Evolutionary conservation across 2,329 filamentous ascomycete species (phyloP).

Genomic region (Nigrospora oryzae): DNA sequence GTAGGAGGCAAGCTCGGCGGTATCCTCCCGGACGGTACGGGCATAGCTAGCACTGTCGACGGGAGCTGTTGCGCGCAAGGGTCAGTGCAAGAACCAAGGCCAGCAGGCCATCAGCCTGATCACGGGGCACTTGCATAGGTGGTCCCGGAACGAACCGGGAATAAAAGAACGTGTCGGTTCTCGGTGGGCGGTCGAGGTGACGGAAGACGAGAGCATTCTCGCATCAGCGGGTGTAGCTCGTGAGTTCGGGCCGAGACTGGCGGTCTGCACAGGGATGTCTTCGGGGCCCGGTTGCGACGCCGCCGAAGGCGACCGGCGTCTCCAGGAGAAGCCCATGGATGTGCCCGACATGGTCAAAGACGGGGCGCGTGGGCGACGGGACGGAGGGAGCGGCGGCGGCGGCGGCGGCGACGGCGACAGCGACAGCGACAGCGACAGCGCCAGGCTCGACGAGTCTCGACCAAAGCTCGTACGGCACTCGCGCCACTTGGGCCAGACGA

Average conservation of each 20-base stretch:
- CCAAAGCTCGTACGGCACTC: too few relatives aligned
- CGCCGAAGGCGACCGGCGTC: conserved; percentile 29
- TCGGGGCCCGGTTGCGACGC: conserved; percentile 20
- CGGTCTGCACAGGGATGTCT: conserved; percentile 17
- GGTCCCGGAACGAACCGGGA: conserved; percentile 54
- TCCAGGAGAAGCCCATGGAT: conserved; percentile 38
- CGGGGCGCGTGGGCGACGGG: background rate
- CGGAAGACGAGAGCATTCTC: conserved; percentile 22
- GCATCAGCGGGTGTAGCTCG: conserved; percentile 10
- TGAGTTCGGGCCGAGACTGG: conserved; percentile 11
- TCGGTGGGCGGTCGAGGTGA: conserved; percentile 35
- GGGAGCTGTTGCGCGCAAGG: conserved; percentile 26
- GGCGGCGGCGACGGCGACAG: too few relatives aligned
- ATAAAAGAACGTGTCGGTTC: conserved; percentile 67
- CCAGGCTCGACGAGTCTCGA: too few relatives aligned
- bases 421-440: too few relatives aligned
- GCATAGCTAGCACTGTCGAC: conserved; percentile 67
- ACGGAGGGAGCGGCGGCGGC: too few relatives aligned
- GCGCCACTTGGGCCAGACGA: too few relatives aligned
- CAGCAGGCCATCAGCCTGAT: background rate
- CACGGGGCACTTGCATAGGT: conserved; percentile 38
- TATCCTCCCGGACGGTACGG: conserved; percentile 74
- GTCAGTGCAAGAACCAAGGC: conserved; percentile 8
- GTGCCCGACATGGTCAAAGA: conserved; percentile 34
- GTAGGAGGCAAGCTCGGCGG: conserved; percentile 77